Conservation (phyloP, 139 green algal genomes). For the Haematococcus lacustris region DNA sequence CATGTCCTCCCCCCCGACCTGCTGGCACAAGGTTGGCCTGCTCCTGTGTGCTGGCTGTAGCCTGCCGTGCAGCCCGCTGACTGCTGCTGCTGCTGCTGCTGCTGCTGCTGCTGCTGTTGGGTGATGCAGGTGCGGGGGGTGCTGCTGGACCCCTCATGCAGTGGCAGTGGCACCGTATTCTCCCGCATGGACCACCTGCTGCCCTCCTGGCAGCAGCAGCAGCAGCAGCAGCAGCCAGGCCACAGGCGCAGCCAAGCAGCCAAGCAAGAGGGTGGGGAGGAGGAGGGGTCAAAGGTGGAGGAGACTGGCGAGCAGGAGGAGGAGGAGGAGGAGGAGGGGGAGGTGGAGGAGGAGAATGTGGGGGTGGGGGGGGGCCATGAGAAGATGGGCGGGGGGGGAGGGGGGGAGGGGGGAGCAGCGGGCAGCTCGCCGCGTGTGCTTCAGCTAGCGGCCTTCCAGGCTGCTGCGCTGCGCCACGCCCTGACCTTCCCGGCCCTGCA, state of each 20-base stretch:
- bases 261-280: background rate
- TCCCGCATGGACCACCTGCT: constrained; percentile 5
- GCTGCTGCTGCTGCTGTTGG: background rate
- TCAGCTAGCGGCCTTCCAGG: constrained; percentile 36
- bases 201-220: background rate
- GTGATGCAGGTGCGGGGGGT: constrained; percentile 54
- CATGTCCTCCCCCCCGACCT: background rate
- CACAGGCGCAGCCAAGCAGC: background rate
- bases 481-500: constrained; percentile 67
- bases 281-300: background rate
- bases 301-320: background rate
- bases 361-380: background rate
- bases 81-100: background rate
- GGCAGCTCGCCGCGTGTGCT: background rate
- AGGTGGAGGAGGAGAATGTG: background rate
- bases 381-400: background rate
- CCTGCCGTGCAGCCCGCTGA: background rate
- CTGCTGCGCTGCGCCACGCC: constrained; percentile 72
- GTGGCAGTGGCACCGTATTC: constrained; percentile 1
- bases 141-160: constrained; percentile 68
- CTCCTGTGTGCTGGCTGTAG: background rate
- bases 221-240: constrained; percentile 2
- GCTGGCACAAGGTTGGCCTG: background rate
- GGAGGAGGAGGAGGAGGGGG: background rate
- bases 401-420: background rate